Conservation (phyloP, 495 filamentous ascomycete species). For the Xylaria sp. region DNA sequence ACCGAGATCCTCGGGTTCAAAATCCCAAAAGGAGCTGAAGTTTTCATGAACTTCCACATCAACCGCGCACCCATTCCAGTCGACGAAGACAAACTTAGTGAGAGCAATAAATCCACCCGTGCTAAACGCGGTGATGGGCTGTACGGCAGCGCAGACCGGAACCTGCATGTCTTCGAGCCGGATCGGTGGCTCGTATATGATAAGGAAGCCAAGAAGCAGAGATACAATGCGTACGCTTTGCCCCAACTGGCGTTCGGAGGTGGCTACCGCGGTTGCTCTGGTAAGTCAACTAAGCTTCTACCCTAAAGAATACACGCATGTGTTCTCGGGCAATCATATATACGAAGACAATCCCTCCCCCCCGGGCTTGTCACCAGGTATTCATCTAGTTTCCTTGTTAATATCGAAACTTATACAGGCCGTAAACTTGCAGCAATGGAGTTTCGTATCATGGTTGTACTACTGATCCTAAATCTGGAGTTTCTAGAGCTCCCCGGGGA, state of each 20-base stretch:
- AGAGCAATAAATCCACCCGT: slow-evolving; percentile 28
- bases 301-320: too few species aligned
- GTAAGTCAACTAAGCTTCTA: too few species aligned
- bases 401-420: too few species aligned
- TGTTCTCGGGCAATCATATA: too few species aligned
- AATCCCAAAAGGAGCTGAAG: slow-evolving; percentile 45
- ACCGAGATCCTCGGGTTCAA: slow-evolving; percentile 43
- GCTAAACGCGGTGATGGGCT: slow-evolving; percentile 34
- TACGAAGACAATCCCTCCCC: neutral
- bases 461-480: neutral
- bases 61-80: slow-evolving; percentile 29
- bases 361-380: too few species aligned
- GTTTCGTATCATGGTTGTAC: neutral
- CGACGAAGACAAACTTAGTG: slow-evolving; percentile 37
- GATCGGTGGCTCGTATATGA: slow-evolving; percentile 41
- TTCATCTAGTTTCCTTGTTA: too few species aligned
- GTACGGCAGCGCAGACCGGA: slow-evolving; percentile 28
- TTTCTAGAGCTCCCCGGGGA: neutral
- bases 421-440: neutral
- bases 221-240: slow-evolving; percentile 36
- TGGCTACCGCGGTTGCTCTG: slow-evolving; percentile 36
- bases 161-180: slow-evolving; percentile 38
- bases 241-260: slow-evolving; percentile 36
- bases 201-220: slow-evolving; percentile 34
- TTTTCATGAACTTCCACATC: slow-evolving; percentile 36